These are phyloP conservation scores for Lignosus rhinocerotis DNA, from an alignment of 1,284 basidiomycete genomes.

Conservation along the genomic window DNA sequence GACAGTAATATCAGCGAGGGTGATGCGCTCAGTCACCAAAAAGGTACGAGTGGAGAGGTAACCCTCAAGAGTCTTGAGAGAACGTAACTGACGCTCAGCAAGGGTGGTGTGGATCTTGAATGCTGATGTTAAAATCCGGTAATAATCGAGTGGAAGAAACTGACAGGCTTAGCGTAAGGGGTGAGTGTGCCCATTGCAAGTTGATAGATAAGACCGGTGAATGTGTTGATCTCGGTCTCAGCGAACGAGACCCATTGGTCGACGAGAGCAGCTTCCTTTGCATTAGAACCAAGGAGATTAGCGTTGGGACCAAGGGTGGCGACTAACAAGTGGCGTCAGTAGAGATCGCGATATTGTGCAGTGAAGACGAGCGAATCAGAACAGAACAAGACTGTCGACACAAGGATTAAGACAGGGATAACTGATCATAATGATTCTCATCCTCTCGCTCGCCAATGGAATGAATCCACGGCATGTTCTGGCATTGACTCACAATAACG, in stretches of 20 bases:
- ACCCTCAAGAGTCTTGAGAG: slow-evolving; percentile 69
- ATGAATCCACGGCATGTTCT: slow-evolving; percentile 23
- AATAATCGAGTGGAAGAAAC: slow-evolving; percentile 24
- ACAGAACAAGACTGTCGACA: slow-evolving; percentile 34
- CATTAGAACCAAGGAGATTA: slow-evolving; percentile 57
- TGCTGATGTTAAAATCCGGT: not conserved
- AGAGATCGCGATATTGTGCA: slow-evolving; percentile 4
- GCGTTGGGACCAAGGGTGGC: slow-evolving; percentile 70
- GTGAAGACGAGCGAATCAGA: slow-evolving; percentile 36
- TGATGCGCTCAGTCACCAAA: slow-evolving; percentile 93
- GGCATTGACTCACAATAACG: slow-evolving; percentile 74
- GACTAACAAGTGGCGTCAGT: slow-evolving; percentile 51
- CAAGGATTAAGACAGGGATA: slow-evolving; percentile 66
- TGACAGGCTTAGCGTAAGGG: slow-evolving; percentile 67
- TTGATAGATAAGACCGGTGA: slow-evolving; percentile 31
- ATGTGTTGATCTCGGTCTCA: slow-evolving; percentile 53
- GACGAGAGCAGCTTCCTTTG: slow-evolving; percentile 60
- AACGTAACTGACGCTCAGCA: slow-evolving; percentile 53
- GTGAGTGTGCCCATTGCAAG: slow-evolving; percentile 45
- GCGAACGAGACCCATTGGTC: slow-evolving; percentile 70
- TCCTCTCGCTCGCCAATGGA: slow-evolving; percentile 22
- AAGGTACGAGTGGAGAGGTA: slow-evolving; percentile 83
- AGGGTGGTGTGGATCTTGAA: slow-evolving; percentile 56
- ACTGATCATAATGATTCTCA: slow-evolving; percentile 47
- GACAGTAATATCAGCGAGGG: slow-evolving; percentile 84